Conservation (phyloP, 306 rosid genomes). For the Phaseolus lunatus region DNA sequence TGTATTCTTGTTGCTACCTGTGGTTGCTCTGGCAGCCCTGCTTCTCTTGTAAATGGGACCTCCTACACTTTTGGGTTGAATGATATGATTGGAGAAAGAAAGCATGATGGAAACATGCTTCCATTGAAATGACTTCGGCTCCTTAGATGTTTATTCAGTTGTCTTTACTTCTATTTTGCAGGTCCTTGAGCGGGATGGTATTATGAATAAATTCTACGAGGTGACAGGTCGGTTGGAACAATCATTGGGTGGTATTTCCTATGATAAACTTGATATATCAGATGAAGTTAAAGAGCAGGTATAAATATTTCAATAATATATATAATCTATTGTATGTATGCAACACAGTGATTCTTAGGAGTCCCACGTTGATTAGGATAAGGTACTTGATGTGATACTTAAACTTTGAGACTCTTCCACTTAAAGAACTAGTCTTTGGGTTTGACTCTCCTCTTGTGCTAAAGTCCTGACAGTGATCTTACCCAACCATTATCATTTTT, state of each 20-base stretch:
- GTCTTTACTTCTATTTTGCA: conserved; percentile 43
- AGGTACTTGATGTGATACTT: no score
- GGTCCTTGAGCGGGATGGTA: conserved; percentile 87
- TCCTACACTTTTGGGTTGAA: conserved; percentile 12
- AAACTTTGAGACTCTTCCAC: no score
- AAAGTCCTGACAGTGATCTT: background rate
- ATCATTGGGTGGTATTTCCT: conserved; percentile 74
- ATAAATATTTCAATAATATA: conserved; percentile 30
- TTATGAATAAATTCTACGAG: conserved; percentile 73
- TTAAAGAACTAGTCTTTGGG: no score
- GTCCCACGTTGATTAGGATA: no score
- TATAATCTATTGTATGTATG: conserved; percentile 3
- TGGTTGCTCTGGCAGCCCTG: conserved; percentile 11
- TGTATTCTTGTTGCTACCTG: conserved; percentile 30
- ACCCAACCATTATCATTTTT: conserved; percentile 20
- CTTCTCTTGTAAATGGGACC: background rate
- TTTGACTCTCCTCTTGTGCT: no score
- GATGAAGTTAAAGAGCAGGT: conserved; percentile 99
- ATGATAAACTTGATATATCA: conserved; percentile 82
- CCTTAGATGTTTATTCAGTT: conserved; percentile 39
- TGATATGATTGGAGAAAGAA: conserved; percentile 25
- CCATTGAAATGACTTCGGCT: conserved; percentile 27
- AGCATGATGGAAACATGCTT: conserved; percentile 25
- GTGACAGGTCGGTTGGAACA: conserved; percentile 78
- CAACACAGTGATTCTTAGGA: background rate